Evolutionary conservation across 495 filamentous ascomycete genomes (phyloP), one percentile per base, ranked within the genome.

Genomic region (Umbilicaria muhlenbergii): DNA sequence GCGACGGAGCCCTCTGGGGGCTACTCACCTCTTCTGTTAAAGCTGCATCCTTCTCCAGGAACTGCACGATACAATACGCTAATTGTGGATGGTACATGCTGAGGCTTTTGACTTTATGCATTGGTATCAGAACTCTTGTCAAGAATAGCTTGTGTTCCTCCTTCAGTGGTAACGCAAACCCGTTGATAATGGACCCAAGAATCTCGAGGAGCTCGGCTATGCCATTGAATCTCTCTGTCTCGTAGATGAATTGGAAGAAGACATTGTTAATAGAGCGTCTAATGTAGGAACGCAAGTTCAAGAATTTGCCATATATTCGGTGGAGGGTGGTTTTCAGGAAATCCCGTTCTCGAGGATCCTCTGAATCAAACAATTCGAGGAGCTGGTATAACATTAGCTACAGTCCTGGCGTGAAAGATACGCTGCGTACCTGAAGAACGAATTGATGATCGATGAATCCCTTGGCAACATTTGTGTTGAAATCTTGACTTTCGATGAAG

Each of bases 401-500:
- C 15, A 13, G 8, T 28, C 10, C 10, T 32, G 38, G 19, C 24
- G 3, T 33, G 17, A 32, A 8, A 13, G 28, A 45, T 24, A 24
- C 13, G 47, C 24, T 28, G 5, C 62, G 60, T 65, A 83, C 78
- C 68, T 92, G 87, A 18, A 96, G 74, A 11, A 99, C 91, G 56
- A 99, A 99, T 58, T 82, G 80, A 59, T 99, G 91, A 52, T 99
- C 91, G 52, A 99, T 99, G 60, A 91, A 94, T 24, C 84, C 79
- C 60, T 99, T 99, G n/a, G 92, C 91, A 51, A 94, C 93, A 61
- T 99, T 99, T 32, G 91, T 99, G 63, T 99, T 99, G 77, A 99
- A 99, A 58, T 99, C 91, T 60, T 95, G 92, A 60, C 91, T 99
- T 57, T 99, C 91, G 53, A 99, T 99, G 64, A 96, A 99, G 38